Evolutionary conservation across 352 stramenopile species (phyloP), one percentile per base, ranked within the genome.

Genomic region (Pythium biforme): DNA sequence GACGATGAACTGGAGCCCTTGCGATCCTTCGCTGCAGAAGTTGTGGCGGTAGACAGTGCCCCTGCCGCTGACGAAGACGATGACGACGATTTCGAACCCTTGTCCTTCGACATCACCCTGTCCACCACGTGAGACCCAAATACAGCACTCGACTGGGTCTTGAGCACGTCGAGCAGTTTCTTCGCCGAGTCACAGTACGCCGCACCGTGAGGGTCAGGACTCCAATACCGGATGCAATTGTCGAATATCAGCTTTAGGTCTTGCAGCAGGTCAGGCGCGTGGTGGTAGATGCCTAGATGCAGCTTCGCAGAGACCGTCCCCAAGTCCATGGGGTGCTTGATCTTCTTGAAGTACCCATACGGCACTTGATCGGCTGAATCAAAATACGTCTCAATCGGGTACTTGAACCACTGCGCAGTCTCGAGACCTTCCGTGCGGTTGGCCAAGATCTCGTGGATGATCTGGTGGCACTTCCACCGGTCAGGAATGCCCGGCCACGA

Each of bases 401-500:
- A 92, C 63, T 95, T 95, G 54, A 95, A 95, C 86, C 86, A 95
- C 52, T 93, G 83, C 8, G 86, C 86, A 5, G 82, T 93, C 49
- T 95, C 86, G 40, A 89, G 74, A 2, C 83, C 82, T 59, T 87
- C 76, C 19, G 82, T 91, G 25, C 86, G 83, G 31, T 89, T 67
- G 1, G 75, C 81, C 15, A 95, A 71, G 22, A 95, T 77, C 27
- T 93, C 82, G 27, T 95, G 76, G 33, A 93, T 66, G 56, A 95
- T 87, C 55, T 88, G 73, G 57, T 95, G 86, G 58, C 86, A 95
- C 68, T 90, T 88, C 86, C 86, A 95, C 14, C 85, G 79, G 25
- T 95, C 75, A 1, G 74, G 56, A 34, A 93, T 68, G 14, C 86
- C 86, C 12, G 74, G 69, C 86, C 86, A 95, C 17, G 67, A 64